Conservation (phyloP, 2,329 filamentous ascomycete species). For the Mycogone perniciosa region DNA sequence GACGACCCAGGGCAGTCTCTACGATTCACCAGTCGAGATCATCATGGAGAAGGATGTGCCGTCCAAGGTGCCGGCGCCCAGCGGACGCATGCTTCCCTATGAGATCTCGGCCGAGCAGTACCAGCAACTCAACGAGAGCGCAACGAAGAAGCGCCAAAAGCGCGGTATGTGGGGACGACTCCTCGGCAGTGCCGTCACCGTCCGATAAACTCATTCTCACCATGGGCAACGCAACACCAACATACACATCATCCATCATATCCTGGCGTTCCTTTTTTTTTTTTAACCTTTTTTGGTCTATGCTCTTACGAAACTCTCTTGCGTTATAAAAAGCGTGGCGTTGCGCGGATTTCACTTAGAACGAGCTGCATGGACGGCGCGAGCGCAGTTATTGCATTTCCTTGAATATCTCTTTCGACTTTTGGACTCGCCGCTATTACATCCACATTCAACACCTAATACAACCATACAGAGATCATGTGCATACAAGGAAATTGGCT, state of each 20-base stretch:
- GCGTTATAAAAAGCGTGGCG: slow-evolving; percentile 10
- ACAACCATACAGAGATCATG: slow-evolving; percentile 11
- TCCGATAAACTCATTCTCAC: slow-evolving; percentile 24
- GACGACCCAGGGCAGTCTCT: slow-evolving; percentile 34
- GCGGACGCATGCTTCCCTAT: slow-evolving; percentile 42
- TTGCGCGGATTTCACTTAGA: slow-evolving; percentile 2
- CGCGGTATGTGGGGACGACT: slow-evolving; percentile 49
- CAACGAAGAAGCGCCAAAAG: slow-evolving; percentile 43
- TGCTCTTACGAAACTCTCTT: neutral
- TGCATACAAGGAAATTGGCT: slow-evolving; percentile 4
- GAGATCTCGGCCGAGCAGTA: slow-evolving; percentile 50
- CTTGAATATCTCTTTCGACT: neutral
- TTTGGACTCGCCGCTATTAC: neutral
- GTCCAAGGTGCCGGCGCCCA: slow-evolving; percentile 27
- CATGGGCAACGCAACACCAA: neutral
- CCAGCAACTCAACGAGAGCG: slow-evolving; percentile 41
- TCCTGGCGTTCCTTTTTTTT: neutral
- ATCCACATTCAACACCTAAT: neutral
- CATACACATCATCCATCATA: neutral
- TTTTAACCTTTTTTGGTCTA: neutral
- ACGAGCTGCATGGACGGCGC: slow-evolving; percentile 9
- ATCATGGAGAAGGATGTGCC: slow-evolving; percentile 33
- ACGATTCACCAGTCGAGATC: slow-evolving; percentile 45
- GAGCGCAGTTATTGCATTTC: slow-evolving; percentile 3
- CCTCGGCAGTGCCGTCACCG: slow-evolving; percentile 39